phyloP scores from a whole-genome alignment of 495 filamentous ascomycete genomes.

The Hypoxylon cercidicola region DNA sequence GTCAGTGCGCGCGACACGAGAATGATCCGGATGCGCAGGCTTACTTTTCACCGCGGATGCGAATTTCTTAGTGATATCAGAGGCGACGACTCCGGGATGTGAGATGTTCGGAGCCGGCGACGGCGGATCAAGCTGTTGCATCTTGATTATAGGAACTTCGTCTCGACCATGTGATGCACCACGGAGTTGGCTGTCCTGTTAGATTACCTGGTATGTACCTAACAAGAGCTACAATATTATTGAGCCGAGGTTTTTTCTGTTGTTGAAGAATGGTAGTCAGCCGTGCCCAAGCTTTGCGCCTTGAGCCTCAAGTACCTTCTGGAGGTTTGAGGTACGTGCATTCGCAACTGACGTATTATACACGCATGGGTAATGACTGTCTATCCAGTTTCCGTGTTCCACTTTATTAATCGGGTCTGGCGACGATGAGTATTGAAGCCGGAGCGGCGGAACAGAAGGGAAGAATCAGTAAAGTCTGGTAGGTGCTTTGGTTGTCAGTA shows the following conservation, averaged over 20 bases:
- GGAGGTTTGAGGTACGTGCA: no score
- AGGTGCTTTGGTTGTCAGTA: not conserved
- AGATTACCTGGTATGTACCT: conserved; percentile 4
- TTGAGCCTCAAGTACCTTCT: no score
- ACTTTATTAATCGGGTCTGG: not conserved
- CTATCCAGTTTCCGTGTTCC: no score
- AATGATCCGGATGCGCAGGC: not conserved
- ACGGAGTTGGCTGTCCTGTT: conserved; percentile 1
- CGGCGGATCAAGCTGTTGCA: conserved; percentile 31
- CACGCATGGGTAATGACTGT: no score
- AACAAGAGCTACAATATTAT: conserved; percentile 5
- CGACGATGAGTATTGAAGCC: conserved; percentile 9
- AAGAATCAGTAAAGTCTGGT: conserved; percentile 4
- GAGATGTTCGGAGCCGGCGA: conserved; percentile 50
- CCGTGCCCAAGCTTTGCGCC: no score
- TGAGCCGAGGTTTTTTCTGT: not conserved
- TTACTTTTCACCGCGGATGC: conserved; percentile 73
- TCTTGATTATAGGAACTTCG: conserved; percentile 18
- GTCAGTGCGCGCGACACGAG: conserved; percentile 16
- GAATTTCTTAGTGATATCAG: conserved; percentile 84
- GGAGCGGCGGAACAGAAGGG: conserved; percentile 9
- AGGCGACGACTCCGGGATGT: conserved; percentile 63
- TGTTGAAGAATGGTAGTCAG: no score
- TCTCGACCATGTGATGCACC: conserved; percentile 1
- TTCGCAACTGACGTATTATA: no score